phyloP scores from a whole-genome alignment of 73 alveolate genomes.

The Uronychia setigera region DNA sequence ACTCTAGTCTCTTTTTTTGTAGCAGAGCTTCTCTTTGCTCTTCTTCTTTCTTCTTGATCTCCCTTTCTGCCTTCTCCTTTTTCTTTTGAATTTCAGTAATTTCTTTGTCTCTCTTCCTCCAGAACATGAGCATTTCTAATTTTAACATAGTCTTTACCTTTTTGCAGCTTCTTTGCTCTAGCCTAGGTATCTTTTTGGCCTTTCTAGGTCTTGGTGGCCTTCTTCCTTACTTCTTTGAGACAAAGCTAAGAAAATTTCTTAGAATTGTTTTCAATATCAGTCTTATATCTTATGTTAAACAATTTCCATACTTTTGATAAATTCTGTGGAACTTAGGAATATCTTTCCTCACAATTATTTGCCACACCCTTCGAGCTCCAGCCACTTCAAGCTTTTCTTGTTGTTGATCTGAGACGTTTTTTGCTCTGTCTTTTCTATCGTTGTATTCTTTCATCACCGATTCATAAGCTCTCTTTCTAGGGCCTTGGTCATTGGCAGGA shows the following conservation, averaged over 20 bases:
- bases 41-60: conserved; percentile 92
- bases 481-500: conserved; percentile 8
- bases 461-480: conserved; percentile 40
- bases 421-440: conserved; percentile 74
- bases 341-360: conserved; percentile 83
- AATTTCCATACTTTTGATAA: conserved; percentile 65
- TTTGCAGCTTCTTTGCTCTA: conserved; percentile 92
- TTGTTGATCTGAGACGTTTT: conserved; percentile 66
- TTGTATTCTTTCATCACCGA: conserved; percentile 67
- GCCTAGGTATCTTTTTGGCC: conserved; percentile 84
- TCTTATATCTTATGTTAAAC: conserved; percentile 24
- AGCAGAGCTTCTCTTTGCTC: conserved; percentile 95
- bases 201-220: conserved; percentile 87
- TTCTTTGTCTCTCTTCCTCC: conserved; percentile 98
- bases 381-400: conserved; percentile 73
- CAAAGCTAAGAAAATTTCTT: conserved; percentile 85
- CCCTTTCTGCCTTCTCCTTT: conserved; percentile 95
- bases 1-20: conserved; percentile 96
- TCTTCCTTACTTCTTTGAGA: conserved; percentile 93
- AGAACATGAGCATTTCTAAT: conserved; percentile 88
- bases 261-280: conserved; percentile 88
- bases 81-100: conserved; percentile 94
- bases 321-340: conserved; percentile 84
- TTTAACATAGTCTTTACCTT: conserved; percentile 10
- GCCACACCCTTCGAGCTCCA: conserved; percentile 79